Base-by-base conservation (phyloP, 768 basidiomycete species). In the Cystofilobasidium macerans region DNA sequence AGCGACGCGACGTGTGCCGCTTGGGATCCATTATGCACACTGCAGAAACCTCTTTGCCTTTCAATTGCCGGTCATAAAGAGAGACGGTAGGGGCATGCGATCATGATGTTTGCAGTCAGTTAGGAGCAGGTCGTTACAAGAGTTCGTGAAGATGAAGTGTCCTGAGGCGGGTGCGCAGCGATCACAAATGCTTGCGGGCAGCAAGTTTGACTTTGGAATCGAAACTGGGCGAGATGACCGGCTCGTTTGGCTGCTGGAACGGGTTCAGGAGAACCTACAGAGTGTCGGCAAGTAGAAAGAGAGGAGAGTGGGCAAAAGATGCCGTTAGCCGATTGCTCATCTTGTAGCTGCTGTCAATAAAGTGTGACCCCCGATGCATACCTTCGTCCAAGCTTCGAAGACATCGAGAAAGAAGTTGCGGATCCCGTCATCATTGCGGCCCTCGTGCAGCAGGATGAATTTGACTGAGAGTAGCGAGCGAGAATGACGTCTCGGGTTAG, bases 311-410 rank as follows among this genome's bases (percentile, higher is more conserved):
- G n/a, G n/a, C n/a, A n/a, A n/a, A n/a, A n/a, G n/a, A n/a, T n/a
- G n/a, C n/a, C n/a, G n/a, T n/a, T n/a, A n/a, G n/a, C n/a, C n/a
- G n/a, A n/a, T n/a, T n/a, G n/a, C n/a, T n/a, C n/a, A n/a, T n/a
- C n/a, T n/a, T n/a, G n/a, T n/a, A n/a, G n/a, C n/a, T n/a, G n/a
- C n/a, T n/a, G n/a, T n/a, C n/a, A n/a, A n/a, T n/a, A n/a, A n/a
- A n/a, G n/a, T n/a, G n/a, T n/a, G n/a, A n/a, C n/a, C n/a, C n/a
- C n/a, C n/a, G n/a, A n/a, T 40, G 26, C 81, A 70, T 70, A 92
- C 95, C 86, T 99, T 99, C 57, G 94, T 84, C 78, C 94, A 98
- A 71, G 88, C 72, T 80, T 99, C 95, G 94, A 95, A 99, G 33
- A 94, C 86, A 12, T 98, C 95, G 72, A 83, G 84, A 73, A 99